Percentiles rank a stretch among this genome's conserved stretches.
Evolutionary conservation across 768 basidiomycete genomes (phyloP).

Genomic region (Asterophora lycoperdoides): DNA sequence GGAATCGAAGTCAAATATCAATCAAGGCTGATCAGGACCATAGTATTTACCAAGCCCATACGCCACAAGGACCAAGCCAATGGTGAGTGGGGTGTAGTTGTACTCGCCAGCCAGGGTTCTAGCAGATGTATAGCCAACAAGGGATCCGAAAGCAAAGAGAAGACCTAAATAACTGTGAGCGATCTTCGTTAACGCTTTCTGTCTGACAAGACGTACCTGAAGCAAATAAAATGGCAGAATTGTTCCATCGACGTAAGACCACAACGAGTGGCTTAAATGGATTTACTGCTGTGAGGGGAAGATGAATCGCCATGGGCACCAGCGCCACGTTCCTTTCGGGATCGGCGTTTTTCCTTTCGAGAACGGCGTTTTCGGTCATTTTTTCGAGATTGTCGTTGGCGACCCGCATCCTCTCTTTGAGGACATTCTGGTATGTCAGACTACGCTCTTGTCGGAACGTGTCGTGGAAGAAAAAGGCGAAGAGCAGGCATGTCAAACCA

Average conservation of each 20-base stretch:
- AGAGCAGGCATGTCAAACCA: constrained; percentile 48
- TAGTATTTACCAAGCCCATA: constrained; percentile 57
- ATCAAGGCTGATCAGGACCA: background rate
- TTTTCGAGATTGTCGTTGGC: background rate
- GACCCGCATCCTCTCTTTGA: constrained; percentile 41
- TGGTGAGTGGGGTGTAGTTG: constrained; percentile 59
- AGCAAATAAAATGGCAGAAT: constrained; percentile 57
- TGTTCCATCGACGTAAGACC: constrained; percentile 61
- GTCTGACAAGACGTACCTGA: constrained; percentile 46
- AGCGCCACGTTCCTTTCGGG: constrained; percentile 25
- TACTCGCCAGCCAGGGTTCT: constrained; percentile 64
- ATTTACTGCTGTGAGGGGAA: constrained; percentile 68
- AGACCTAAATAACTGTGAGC: constrained; percentile 40
- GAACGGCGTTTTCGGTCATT: background rate
- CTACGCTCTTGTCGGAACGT: constrained; percentile 84
- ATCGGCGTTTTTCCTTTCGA: constrained; percentile 21
- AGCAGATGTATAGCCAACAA: constrained; percentile 69
- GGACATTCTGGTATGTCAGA: constrained; percentile 66
- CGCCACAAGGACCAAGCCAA: constrained; percentile 73
- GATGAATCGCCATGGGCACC: constrained; percentile 25
- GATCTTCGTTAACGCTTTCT: background rate
- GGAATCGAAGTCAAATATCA: background rate
- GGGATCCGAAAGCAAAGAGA: constrained; percentile 67
- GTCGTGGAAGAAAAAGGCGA: constrained; percentile 71
- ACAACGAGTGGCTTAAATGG: constrained; percentile 59